A percentile compares a stretch with the other conserved stretches of the same genome.
Conservation (phyloP, 805 yeast genomes). For the Suhomyces prunicola region DNA sequence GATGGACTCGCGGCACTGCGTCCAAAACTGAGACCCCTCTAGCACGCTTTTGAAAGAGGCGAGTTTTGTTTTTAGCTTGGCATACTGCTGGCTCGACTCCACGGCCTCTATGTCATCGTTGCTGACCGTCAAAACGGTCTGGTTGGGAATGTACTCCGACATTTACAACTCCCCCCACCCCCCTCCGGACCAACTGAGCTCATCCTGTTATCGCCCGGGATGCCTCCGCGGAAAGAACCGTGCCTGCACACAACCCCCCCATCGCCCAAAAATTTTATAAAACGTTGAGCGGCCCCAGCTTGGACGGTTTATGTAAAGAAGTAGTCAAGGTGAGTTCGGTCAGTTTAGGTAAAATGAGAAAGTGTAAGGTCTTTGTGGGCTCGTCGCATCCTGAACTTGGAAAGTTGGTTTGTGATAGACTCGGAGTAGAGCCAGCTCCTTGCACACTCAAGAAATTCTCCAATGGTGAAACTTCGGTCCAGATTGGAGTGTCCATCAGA, state of each 20-base stretch:
- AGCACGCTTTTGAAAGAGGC: not conserved
- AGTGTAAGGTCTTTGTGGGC: slow-evolving; percentile 96
- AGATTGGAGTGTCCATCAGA: slow-evolving; percentile 89
- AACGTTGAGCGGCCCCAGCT: not conserved
- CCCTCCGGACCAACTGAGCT: not conserved
- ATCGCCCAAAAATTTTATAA: slow-evolving; percentile 5
- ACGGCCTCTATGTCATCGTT: not conserved
- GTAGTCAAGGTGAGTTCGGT: slow-evolving; percentile 1
- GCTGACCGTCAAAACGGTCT: not conserved
- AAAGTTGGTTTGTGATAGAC: slow-evolving; percentile 77
- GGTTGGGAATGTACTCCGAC: slow-evolving; percentile 2
- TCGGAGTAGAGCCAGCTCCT: slow-evolving; percentile 93
- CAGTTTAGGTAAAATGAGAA: slow-evolving; percentile 64
- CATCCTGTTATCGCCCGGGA: not conserved
- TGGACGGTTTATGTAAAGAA: not conserved
- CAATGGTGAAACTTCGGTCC: slow-evolving; percentile 96
- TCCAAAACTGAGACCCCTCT: not conserved
- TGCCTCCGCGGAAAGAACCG: not conserved
- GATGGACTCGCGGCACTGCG: not conserved
- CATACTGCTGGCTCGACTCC: not conserved
- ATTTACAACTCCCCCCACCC: not conserved
- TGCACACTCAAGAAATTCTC: slow-evolving; percentile 88
- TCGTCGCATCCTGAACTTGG: slow-evolving; percentile 96
- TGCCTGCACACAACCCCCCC: slow-evolving; percentile 1
- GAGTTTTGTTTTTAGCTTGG: not conserved